Conservation (phyloP, 495 filamentous ascomycete genomes). For the Melanomma pulvis-pyrius region DNA sequence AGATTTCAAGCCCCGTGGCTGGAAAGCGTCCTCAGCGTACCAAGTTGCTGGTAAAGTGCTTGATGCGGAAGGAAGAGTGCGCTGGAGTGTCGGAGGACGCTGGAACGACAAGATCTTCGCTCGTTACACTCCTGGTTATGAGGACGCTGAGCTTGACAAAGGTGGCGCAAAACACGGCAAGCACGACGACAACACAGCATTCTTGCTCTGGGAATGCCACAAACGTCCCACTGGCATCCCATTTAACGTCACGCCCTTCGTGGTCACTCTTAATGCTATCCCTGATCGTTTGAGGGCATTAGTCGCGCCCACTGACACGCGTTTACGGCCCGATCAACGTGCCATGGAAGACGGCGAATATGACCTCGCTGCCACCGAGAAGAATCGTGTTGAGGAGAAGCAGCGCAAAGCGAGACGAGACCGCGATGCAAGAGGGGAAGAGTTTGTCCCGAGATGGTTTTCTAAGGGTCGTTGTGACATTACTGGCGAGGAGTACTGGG, state of each 20-base stretch:
- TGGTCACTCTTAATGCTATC: slow-evolving; percentile 87
- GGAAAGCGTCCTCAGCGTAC: slow-evolving; percentile 89
- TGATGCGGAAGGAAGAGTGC: slow-evolving; percentile 69
- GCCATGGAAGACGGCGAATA: slow-evolving; percentile 99
- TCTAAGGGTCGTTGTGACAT: slow-evolving; percentile 66
- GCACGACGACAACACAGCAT: slow-evolving; percentile 65
- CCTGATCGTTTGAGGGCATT: slow-evolving; percentile 71
- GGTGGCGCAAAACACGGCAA: slow-evolving; percentile 16
- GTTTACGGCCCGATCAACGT: slow-evolving; percentile 90
- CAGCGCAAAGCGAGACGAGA: slow-evolving; percentile 76
- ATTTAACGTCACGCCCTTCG: slow-evolving; percentile 97
- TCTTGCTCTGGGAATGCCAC: slow-evolving; percentile 91
- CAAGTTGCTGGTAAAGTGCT: slow-evolving; percentile 83
- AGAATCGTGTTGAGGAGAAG: slow-evolving; percentile 92
- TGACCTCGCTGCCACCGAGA: slow-evolving; percentile 87
- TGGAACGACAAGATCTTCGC: slow-evolving; percentile 99
- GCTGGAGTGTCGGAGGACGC: slow-evolving; percentile 86
- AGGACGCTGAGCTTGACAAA: slow-evolving; percentile 66
- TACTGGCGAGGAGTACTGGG: slow-evolving; percentile 91
- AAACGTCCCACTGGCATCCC: slow-evolving; percentile 79
- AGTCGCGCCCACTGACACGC: slow-evolving; percentile 89
- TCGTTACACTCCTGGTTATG: slow-evolving; percentile 86
- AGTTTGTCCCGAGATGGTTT: slow-evolving; percentile 88
- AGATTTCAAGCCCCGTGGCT: slow-evolving; percentile 94
- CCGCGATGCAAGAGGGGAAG: slow-evolving; percentile 74